Conservation (phyloP, 2,329 filamentous ascomycete genomes). For the Alternaria gaisen region DNA sequence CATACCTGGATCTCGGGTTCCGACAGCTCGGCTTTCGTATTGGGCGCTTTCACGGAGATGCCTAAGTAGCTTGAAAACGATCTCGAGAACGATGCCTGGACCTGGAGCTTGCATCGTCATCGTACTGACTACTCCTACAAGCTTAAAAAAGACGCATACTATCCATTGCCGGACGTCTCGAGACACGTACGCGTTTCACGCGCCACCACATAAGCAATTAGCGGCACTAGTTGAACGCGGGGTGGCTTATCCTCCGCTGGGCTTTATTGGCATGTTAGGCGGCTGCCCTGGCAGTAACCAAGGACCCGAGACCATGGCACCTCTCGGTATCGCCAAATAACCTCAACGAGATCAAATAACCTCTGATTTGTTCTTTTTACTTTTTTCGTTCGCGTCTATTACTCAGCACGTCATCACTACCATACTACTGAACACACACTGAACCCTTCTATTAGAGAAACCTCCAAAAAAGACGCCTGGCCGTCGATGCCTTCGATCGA, state of each 20-base stretch:
- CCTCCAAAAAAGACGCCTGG: neutral
- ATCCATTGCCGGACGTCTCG: neutral
- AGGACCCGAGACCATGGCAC: neutral
- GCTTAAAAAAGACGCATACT: neutral
- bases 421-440: neutral
- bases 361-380: neutral
- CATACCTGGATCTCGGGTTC: neutral
- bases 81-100: neutral
- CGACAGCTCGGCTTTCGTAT: neutral
- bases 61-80: neutral
- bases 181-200: conserved; percentile 3
- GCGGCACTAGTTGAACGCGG: neutral
- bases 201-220: conserved; percentile 2
- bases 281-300: conserved; percentile 1
- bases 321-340: neutral
- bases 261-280: neutral
- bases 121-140: neutral
- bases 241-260: neutral
- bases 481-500: neutral
- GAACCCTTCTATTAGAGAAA: neutral
- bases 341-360: neutral
- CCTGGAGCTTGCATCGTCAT: neutral
- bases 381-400: neutral
- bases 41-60: neutral
- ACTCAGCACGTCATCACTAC: neutral